Evolutionary conservation across 352 stramenopile species (phyloP), one percentile per base, ranked within the genome.

Genomic region (Sclerospora graminicola): DNA sequence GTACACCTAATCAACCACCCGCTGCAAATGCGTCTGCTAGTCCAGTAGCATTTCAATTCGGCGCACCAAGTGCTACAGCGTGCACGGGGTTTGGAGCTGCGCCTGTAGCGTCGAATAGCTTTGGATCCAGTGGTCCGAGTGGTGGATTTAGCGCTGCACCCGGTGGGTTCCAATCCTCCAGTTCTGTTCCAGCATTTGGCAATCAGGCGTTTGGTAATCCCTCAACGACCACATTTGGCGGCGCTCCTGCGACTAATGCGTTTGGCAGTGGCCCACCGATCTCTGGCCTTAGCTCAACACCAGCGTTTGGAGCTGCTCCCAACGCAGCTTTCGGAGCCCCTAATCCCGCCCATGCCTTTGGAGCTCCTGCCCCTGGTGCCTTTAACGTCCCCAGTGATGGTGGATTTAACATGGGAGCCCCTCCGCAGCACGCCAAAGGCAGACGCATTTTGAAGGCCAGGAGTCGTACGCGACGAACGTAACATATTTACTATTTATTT

Each of bases 391-490:
- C 56, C 14, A 35, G 53, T 18, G 66, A 65, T n/a, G 73, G 70
- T 18, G 63, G 66, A 19, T 92, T 92, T 34, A 81, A 51, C 45
- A 73, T 89, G 53, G 81, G 81, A 5, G 62, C 63, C 6, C 68
- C 76, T 34, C 74, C 57, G 0, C 54, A 72, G 27, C 55, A 66
- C 9, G 53, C 54, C 8, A 81, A 80, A 50, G 59, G 59, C 15
- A 69, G 76, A 32, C 76, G 76, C 28, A 86, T 89, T 43, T 45
- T 89, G 37, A 81, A 79, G 44, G 66, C 69, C 24, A 60, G 57
- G 42, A 18, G 42, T 50, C 57, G 62, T 28, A 18, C 2, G 43
- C 48, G 58, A 35, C 45, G 58, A 54, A 63, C 57, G 44, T 56
- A n/a, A n/a, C n/a, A n/a, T n/a, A n/a, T n/a, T n/a, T n/a, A n/a